A percentile compares a stretch with the other conserved stretches of the same genome.
These are phyloP conservation scores for Umbilicaria muhlenbergii DNA, from an alignment of 495 filamentous ascomycete species.

Conservation along the genomic window DNA sequence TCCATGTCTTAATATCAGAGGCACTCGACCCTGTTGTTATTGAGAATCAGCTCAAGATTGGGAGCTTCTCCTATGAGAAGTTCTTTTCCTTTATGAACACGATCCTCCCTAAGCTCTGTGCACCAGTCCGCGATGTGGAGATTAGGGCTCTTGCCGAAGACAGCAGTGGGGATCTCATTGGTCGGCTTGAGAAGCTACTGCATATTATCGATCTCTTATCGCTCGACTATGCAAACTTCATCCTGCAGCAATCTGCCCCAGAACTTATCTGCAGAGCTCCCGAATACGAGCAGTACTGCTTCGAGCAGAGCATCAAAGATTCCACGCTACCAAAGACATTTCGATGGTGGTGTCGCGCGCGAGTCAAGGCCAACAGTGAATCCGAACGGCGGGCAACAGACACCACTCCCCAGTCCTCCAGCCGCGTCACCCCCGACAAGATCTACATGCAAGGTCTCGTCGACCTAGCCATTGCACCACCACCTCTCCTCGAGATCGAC, in stretches of 20 bases:
- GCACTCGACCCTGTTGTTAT: constrained; percentile 69
- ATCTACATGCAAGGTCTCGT: constrained; percentile 67
- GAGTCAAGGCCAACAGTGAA: constrained; percentile 54
- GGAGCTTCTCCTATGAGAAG: constrained; percentile 80
- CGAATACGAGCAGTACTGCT: constrained; percentile 65
- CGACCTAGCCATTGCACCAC: constrained; percentile 46
- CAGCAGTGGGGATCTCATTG: constrained; percentile 63
- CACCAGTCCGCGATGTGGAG: constrained; percentile 73
- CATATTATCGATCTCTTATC: constrained; percentile 78
- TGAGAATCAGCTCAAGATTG: constrained; percentile 56
- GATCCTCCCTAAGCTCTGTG: constrained; percentile 86
- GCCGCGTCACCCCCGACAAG: constrained; percentile 44
- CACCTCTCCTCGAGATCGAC: constrained; percentile 35
- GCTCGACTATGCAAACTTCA: constrained; percentile 92
- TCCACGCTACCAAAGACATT: constrained; percentile 50
- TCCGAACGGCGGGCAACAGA: constrained; percentile 58
- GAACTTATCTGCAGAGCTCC: constrained; percentile 66
- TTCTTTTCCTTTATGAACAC: constrained; percentile 85
- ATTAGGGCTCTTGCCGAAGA: constrained; percentile 66
- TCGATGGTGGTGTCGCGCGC: constrained; percentile 56
- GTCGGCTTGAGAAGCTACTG: constrained; percentile 68
- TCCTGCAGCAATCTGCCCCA: constrained; percentile 67
- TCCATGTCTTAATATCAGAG: constrained; percentile 73
- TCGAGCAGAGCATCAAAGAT: constrained; percentile 51
- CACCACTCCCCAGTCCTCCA: constrained; percentile 35